Base-by-base conservation (phyloP, 495 filamentous ascomycete genomes). In the Paragyromitra xinjiangensis region DNA sequence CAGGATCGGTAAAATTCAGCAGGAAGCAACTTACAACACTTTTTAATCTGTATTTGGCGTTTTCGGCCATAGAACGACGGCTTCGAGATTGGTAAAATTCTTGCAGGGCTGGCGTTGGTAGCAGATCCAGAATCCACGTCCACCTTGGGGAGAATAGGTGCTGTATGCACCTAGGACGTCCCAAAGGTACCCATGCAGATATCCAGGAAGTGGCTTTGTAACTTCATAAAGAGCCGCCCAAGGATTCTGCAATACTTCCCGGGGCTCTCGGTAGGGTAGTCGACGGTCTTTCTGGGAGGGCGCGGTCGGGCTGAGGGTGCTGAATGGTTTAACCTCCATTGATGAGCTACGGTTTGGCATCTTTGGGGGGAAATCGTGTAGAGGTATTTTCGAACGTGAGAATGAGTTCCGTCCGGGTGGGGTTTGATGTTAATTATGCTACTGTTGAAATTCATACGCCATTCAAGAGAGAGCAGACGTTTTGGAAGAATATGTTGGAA, bases 151-250 rank as follows among this genome's bases (percentile, higher is more conserved):
- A 14, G 77, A 75, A 50, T 80, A 80, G 22, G 78, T 80, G 11
- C 70, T 65, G 53, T 80, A 80, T 44, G 77, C 78, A 1, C 78
- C 78, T 0, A 77, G 71, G 2, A 51, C 24, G 16, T 56, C 64
- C 5, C 64, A 48, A 9, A 73, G 66, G 39, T 71, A 78, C 74
- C 59, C 76, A 34, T 73, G 71, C 58, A 78, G 67, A n/a, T 68
- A 68, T 8, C 67, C 40, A 2, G 78, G 78, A 24, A 75, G 53
- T 24, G 48, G 51, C 6, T 9, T 14, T 5, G 77, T 71, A 22
- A 80, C 56, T 7, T 71, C 79, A 40, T 81, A 81, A 8, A 81
- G 65, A 5, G 79, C 79, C 1, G 77, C 72, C 67, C 71, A 80
- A 0, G 72, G 71, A 0, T 71, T 75, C 3, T 72, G 71, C 2